These are phyloP conservation scores for Teratosphaeria gauchensis DNA, from an alignment of 2,329 filamentous ascomycete species.

Conservation along the genomic window DNA sequence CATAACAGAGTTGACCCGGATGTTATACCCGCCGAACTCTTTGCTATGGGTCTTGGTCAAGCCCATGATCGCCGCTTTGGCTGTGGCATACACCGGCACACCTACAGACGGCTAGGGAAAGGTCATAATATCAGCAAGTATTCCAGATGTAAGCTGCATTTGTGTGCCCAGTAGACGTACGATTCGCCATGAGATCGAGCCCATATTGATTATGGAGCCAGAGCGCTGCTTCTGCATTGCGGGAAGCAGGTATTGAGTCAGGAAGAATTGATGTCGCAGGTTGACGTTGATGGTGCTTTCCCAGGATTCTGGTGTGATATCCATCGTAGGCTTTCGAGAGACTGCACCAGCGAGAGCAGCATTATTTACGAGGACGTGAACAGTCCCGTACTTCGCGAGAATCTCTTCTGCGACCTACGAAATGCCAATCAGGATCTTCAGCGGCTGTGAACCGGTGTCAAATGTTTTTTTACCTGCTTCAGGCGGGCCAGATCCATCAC, in stretches of 20 bases:
- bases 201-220: slow-evolving; percentile 53
- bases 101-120: slow-evolving; percentile 10
- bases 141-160: not conserved
- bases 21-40: slow-evolving; percentile 19
- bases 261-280: slow-evolving; percentile 55
- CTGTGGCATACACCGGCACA: slow-evolving; percentile 18
- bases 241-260: slow-evolving; percentile 47
- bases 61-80: slow-evolving; percentile 21
- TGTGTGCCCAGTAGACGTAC: not conserved
- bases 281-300: slow-evolving; percentile 55
- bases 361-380: slow-evolving; percentile 55
- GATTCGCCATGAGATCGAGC: slow-evolving; percentile 9
- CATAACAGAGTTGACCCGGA: slow-evolving; percentile 23
- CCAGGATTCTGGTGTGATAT: slow-evolving; percentile 53
- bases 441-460: not conserved
- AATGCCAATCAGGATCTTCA: not conserved
- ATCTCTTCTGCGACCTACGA: slow-evolving; percentile 18
- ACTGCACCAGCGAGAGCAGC: slow-evolving; percentile 48
- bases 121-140: not conserved
- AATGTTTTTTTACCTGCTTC: slow-evolving; percentile 34
- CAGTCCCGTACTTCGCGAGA: slow-evolving; percentile 34
- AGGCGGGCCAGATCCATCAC: slow-evolving; percentile 44
- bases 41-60: slow-evolving; percentile 20
- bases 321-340: slow-evolving; percentile 51
- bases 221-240: slow-evolving; percentile 48